Evolutionary conservation across 495 filamentous ascomycete genomes (phyloP), one percentile per base, ranked within the genome.

Genomic region (Neurospora sp.): DNA sequence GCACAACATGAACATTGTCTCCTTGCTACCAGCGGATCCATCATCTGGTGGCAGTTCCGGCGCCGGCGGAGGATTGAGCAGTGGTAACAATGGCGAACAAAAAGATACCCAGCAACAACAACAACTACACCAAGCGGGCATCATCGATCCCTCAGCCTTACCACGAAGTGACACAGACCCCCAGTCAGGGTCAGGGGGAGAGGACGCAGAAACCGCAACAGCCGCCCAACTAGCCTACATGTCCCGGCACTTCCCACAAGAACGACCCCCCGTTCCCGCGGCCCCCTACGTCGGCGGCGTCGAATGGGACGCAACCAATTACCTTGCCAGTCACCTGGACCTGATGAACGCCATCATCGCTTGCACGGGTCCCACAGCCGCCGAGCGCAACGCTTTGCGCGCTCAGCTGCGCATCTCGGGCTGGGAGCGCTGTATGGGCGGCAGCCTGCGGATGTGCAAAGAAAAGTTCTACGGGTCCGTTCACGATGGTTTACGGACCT

Each of bases 281-380:
- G 95, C 95, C 20, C 96, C 96, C 10, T 98, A 98, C 80, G 94
- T 99, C 69, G 96, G 96, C 48, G 96, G 96, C 69, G 96, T 99
- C 14, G 96, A 99, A 83, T 99, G 96, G 96, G 96, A 99, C 80
- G 94, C 96, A 11, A 98, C 96, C 11, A 97, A 95, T 82, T 99
- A 99, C 77, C 85, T 99, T 18, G 93, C 94, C 39, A 90, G 91
- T 7, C 96, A 99, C 78, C 85, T 99, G 12, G 96, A 98, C 82
- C 89, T 99, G 18, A 77, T 98, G 59, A 99, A 98, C 80, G 96
- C 92, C 40, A 87, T 98, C 72, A 82, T 98, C 75, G 93, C 96
- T n/a, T 93, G 89, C 71, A 85, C 96, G 7, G 80, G 79, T 18
- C 92, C 93, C 3, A 91, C 92, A 1, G 74, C 75, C 2, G 85